Conservation (phyloP, 495 filamentous ascomycete species). For the Daldinia loculata region DNA sequence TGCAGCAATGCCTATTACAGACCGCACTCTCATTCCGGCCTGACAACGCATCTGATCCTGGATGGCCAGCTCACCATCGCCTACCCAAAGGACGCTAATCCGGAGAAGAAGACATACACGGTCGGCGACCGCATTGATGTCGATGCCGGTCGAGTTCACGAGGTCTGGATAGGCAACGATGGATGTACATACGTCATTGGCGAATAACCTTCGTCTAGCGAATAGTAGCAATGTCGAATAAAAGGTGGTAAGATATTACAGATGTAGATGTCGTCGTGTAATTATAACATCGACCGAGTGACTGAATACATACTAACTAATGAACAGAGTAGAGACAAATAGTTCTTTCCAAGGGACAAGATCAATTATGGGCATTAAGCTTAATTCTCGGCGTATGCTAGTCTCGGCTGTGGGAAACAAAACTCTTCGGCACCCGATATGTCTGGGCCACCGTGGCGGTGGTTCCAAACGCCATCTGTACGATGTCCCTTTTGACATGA, state of each 20-base stretch:
- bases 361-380: neutral
- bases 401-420: neutral
- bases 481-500: neutral
- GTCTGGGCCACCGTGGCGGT: neutral
- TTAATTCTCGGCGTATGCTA: neutral
- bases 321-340: neutral
- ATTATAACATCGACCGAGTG: neutral
- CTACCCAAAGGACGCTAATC: constrained; percentile 71
- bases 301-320: neutral
- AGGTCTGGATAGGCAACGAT: constrained; percentile 81
- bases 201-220: constrained; percentile 58
- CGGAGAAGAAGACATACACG: constrained; percentile 72
- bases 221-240: constrained; percentile 53
- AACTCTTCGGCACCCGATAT: neutral
- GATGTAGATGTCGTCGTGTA: neutral
- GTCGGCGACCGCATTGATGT: constrained; percentile 79
- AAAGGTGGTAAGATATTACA: neutral
- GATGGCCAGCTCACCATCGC: constrained; percentile 73
- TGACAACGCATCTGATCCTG: constrained; percentile 82
- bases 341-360: neutral
- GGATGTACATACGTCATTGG: constrained; percentile 91
- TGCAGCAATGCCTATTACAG: constrained; percentile 71
- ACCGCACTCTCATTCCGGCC: constrained; percentile 73
- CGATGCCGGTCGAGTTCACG: constrained; percentile 73
- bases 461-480: neutral